Percentiles rank a stretch among this genome's conserved stretches.
These are phyloP conservation scores for Aspergillus kassunensis DNA, from an alignment of 495 filamentous ascomycete genomes.

Conservation along the genomic window DNA sequence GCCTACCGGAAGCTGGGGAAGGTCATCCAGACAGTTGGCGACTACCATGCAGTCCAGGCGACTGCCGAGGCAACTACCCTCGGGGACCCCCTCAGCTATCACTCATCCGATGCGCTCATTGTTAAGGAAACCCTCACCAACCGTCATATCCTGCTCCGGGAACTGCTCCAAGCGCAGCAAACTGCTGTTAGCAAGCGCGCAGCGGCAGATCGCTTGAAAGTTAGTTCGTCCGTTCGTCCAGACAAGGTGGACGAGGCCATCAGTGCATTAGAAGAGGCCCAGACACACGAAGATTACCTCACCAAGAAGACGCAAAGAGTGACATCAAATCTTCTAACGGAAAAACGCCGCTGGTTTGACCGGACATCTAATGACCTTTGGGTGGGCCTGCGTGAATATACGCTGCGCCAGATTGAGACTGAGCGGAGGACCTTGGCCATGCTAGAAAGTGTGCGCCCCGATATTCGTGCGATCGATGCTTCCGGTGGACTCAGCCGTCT, in stretches of 20 bases:
- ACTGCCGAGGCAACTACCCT: slow-evolving; percentile 95
- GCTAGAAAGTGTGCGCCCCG: slow-evolving; percentile 84
- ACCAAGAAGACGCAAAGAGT: slow-evolving; percentile 79
- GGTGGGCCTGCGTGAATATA: slow-evolving; percentile 81
- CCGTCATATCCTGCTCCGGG: slow-evolving; percentile 94
- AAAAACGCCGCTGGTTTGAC: slow-evolving; percentile 88
- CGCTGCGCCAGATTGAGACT: slow-evolving; percentile 89
- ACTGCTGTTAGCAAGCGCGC: slow-evolving; percentile 69
- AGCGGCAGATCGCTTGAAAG: slow-evolving; percentile 84
- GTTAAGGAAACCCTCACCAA: slow-evolving; percentile 99
- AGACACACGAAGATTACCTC: slow-evolving; percentile 71
- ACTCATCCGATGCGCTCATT: slow-evolving; percentile 93
- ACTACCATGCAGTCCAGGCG: slow-evolving; percentile 95
- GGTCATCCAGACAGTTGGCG: slow-evolving; percentile 85
- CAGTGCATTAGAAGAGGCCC: slow-evolving; percentile 78
- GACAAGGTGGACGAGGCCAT: slow-evolving; percentile 98
- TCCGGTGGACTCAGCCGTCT: slow-evolving; percentile 84
- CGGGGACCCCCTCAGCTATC: slow-evolving; percentile 89
- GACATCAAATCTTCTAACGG: slow-evolving; percentile 80
- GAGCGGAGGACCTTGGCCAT: slow-evolving; percentile 90
- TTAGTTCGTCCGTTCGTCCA: slow-evolving; percentile 72
- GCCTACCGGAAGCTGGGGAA: slow-evolving; percentile 96
- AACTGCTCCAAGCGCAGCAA: slow-evolving; percentile 84
- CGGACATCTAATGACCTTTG: slow-evolving; percentile 79
- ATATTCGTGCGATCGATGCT: slow-evolving; percentile 88